phyloP scores from a whole-genome alignment of 768 basidiomycete genomes.

The Russula sp. region DNA sequence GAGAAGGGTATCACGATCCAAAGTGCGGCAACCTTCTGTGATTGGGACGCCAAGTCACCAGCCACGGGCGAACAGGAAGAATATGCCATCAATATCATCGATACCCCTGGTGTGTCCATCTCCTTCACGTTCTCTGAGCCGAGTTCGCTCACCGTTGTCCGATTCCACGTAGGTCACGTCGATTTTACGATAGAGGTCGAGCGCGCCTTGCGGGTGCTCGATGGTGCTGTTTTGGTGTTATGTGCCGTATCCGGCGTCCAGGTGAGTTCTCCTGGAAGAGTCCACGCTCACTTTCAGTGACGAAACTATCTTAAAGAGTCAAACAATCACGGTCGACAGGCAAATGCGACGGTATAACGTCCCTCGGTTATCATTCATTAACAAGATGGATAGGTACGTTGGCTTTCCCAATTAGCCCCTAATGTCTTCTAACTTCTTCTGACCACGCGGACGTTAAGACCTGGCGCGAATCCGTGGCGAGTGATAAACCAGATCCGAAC shows the following conservation, averaged over 20 bases:
- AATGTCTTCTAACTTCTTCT: not conserved
- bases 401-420: not conserved
- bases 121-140: not conserved
- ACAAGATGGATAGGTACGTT: slow-evolving; percentile 92
- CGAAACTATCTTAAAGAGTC: slow-evolving; percentile 46
- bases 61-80: slow-evolving; percentile 60
- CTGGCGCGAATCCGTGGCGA: slow-evolving; percentile 96
- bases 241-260: slow-evolving; percentile 98
- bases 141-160: not conserved
- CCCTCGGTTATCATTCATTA: slow-evolving; percentile 92
- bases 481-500: slow-evolving; percentile 86
- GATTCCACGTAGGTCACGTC: slow-evolving; percentile 70
- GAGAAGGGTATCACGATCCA: slow-evolving; percentile 99
- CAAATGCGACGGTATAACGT: slow-evolving; percentile 98
- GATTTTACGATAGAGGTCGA: slow-evolving; percentile 99
- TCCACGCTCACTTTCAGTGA: not conserved
- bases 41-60: slow-evolving; percentile 76
- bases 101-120: slow-evolving; percentile 72
- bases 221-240: slow-evolving; percentile 92
- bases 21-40: slow-evolving; percentile 96
- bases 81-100: slow-evolving; percentile 95
- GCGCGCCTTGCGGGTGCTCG: slow-evolving; percentile 89
- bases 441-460: slow-evolving; percentile 37
- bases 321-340: slow-evolving; percentile 97
- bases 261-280: slow-evolving; percentile 33